Conservation (phyloP, 768 basidiomycete species). For the Naganishia antarctica region DNA sequence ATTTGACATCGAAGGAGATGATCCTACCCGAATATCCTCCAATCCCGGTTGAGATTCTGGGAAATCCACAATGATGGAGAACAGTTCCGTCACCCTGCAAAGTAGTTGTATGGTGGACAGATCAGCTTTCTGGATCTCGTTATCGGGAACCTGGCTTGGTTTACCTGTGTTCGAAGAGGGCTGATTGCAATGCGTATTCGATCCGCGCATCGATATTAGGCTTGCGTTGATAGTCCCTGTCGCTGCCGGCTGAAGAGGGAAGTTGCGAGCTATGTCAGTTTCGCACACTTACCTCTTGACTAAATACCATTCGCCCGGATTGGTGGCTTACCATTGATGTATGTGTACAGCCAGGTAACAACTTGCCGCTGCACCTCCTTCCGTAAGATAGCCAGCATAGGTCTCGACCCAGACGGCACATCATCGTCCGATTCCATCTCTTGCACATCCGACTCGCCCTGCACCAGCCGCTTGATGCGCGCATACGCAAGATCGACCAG, state of each 20-base stretch:
- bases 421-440: conserved; percentile 49
- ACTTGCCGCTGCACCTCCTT: conserved; percentile 53
- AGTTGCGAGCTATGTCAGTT: conserved; percentile 7
- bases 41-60: conserved; percentile 81
- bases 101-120: no score
- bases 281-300: neutral
- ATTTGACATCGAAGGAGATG: no score
- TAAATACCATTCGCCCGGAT: neutral
- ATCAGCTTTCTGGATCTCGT: no score
- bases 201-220: conserved; percentile 72
- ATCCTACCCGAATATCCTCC: conserved; percentile 70
- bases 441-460: conserved; percentile 54
- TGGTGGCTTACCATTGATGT: neutral
- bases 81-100: conserved; percentile 63
- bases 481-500: conserved; percentile 80
- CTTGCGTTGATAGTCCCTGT: conserved; percentile 47
- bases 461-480: conserved; percentile 71
- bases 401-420: conserved; percentile 53
- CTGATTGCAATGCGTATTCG: conserved; percentile 90
- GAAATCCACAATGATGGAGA: conserved; percentile 91
- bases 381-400: conserved; percentile 53
- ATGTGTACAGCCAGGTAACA: conserved; percentile 27
- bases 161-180: conserved; percentile 76
- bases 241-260: conserved; percentile 48
- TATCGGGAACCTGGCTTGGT: conserved; percentile 32